Evolutionary conservation across 2,329 filamentous ascomycete genomes (phyloP).

Genomic region (Fusarium longipes): DNA sequence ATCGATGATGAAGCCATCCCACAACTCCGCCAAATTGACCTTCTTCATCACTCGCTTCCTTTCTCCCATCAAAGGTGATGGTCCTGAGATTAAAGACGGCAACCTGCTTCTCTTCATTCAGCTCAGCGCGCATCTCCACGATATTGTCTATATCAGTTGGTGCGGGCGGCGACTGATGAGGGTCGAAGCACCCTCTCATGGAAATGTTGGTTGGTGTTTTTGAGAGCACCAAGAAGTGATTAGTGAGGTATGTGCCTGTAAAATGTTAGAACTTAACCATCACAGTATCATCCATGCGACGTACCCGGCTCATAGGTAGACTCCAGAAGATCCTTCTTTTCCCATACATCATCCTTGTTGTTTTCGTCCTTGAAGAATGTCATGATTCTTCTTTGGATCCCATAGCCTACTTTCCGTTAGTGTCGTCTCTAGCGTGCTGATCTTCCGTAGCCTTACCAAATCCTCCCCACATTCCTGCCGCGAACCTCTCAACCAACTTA

Average conservation of each 20-base stretch:
- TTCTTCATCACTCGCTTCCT: conserved; percentile 17
- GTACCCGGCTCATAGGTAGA: conserved; percentile 39
- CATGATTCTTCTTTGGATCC: conserved; percentile 30
- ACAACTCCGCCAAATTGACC: conserved; percentile 32
- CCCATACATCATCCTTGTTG: conserved; percentile 31
- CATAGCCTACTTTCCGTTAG: background rate
- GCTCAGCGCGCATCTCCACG: conserved; percentile 18
- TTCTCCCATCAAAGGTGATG: conserved; percentile 31
- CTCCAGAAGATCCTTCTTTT: conserved; percentile 23
- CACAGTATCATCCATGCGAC: rapidly evolving
- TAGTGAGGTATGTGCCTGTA: conserved; percentile 35
- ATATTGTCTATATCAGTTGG: conserved; percentile 25
- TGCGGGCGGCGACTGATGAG: conserved; percentile 1
- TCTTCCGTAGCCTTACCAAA: conserved; percentile 10
- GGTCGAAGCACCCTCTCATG: conserved; percentile 29
- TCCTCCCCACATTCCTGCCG: conserved; percentile 36
- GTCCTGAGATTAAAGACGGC: conserved; percentile 10
- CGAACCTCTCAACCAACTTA: conserved; percentile 29
- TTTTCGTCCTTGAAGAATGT: conserved; percentile 13
- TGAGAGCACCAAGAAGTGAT: conserved; percentile 30
- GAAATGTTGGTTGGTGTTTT: conserved; percentile 29
- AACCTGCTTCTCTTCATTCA: background rate
- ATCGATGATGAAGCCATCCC: conserved; percentile 36
- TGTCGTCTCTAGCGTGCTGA: rapidly evolving
- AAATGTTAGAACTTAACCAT: rapidly evolving